Conservation (phyloP, 1,139 yeast genomes). For the Pichia sp. region DNA sequence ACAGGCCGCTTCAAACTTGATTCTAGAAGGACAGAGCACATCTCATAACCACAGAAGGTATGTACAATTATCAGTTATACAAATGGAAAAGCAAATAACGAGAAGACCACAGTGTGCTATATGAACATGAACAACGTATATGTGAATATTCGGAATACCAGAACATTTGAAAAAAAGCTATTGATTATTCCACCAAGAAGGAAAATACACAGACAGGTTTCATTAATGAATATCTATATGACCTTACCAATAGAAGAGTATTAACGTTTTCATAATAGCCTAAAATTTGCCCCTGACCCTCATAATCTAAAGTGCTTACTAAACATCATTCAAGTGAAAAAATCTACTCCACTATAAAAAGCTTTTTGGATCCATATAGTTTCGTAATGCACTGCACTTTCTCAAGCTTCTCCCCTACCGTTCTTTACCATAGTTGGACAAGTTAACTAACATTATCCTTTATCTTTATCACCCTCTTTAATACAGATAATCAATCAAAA, state of each 20-base stretch:
- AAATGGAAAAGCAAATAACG: not conserved
- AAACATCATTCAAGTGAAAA: not conserved
- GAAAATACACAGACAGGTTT: no score
- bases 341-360: not conserved
- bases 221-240: no score
- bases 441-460: conserved; percentile 21
- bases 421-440: not conserved
- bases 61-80: conserved; percentile 4
- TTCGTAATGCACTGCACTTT: not conserved
- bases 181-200: no score
- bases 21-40: not conserved
- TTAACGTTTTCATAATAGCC: no score
- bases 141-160: no score
- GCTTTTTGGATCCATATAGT: not conserved
- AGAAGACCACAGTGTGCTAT: not conserved
- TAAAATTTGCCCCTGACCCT: not conserved
- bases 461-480: not conserved
- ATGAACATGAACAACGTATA: no score
- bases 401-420: not conserved
- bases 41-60: conserved; percentile 17
- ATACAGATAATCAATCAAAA: conserved; percentile 46
- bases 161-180: no score
- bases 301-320: not conserved
- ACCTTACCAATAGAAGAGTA: no score
- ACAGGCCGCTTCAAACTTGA: not conserved